Conservation (phyloP, 345 rosid genomes). For the Gossypium turneri region DNA sequence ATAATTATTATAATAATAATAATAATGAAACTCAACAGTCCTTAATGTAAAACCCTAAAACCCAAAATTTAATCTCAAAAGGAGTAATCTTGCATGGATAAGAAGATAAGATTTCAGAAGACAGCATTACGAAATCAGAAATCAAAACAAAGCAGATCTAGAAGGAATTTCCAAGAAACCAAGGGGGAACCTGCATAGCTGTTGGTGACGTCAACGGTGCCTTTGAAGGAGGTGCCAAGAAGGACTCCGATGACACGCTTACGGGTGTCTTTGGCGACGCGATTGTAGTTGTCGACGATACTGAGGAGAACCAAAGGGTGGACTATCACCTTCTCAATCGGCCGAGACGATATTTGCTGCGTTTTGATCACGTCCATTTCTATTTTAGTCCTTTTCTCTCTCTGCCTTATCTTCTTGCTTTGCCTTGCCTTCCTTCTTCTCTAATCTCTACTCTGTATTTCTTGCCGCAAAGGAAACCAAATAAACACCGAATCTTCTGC, state of each 20-base stretch:
- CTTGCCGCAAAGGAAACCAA: slow-evolving; percentile 7
- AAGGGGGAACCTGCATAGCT: slow-evolving; percentile 69
- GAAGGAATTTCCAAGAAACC: not conserved
- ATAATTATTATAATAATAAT: not conserved
- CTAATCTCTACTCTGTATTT: not conserved
- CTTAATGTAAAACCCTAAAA: slow-evolving; percentile 3
- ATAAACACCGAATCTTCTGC: not conserved
- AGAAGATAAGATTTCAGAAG: not conserved
- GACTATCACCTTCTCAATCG: slow-evolving; percentile 88
- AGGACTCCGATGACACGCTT: slow-evolving; percentile 83
- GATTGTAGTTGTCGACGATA: slow-evolving; percentile 90
- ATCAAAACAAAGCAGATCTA: slow-evolving; percentile 8
- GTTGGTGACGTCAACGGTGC: slow-evolving; percentile 85
- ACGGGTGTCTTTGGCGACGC: slow-evolving; percentile 88
- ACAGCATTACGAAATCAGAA: not conserved
- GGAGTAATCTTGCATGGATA: not conserved
- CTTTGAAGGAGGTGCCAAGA: slow-evolving; percentile 70
- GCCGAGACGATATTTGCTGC: slow-evolving; percentile 69
- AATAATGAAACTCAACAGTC: not conserved
- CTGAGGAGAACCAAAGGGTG: slow-evolving; percentile 96
- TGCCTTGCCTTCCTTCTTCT: not conserved
- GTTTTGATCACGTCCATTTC: slow-evolving; percentile 90
- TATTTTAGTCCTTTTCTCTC: not conserved
- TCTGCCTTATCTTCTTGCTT: not conserved
- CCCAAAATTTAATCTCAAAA: not conserved